Evolutionary conservation across 768 basidiomycete genomes (phyloP).

Genomic region (Austroboletus eburneus): DNA sequence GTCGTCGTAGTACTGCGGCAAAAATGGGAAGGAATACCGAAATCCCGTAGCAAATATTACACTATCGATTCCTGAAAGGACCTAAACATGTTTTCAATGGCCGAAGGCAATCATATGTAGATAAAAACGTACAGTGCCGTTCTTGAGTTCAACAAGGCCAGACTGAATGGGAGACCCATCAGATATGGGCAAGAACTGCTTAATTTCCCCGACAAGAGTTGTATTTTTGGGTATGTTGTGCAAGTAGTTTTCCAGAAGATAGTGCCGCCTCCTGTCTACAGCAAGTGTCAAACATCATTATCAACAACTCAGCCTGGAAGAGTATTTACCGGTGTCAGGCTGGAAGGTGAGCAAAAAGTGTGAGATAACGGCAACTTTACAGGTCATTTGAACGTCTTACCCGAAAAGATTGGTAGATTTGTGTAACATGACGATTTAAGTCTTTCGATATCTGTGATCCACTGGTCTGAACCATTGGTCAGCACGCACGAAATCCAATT

Average conservation of each 20-base stretch:
- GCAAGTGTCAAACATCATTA: no score
- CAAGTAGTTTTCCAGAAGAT: not conserved
- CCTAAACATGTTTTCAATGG: not conserved
- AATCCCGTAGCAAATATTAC: conserved; percentile 13
- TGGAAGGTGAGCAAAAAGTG: no score
- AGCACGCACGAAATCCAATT: not conserved
- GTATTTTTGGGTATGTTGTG: conserved; percentile 9
- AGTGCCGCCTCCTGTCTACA: no score
- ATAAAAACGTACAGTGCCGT: conserved; percentile 8
- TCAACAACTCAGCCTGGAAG: no score
- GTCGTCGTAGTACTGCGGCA: conserved; percentile 14
- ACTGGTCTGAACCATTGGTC: not conserved
- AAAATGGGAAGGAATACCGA: conserved; percentile 16
- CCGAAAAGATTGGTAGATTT: conserved; percentile 12
- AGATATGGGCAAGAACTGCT: conserved; percentile 4
- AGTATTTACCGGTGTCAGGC: no score
- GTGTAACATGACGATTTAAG: conserved; percentile 4
- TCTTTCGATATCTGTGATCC: conserved; percentile 13
- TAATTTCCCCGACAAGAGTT: conserved; percentile 13
- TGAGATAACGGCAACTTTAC: no score
- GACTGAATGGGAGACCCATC: conserved; percentile 11
- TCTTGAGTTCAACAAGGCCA: conserved; percentile 11
- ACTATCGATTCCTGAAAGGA: conserved; percentile 10
- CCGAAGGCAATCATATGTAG: no score
- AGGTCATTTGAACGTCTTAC: not conserved